Base-by-base conservation (phyloP, 1,139 yeast species). In the Candida tetrigidarum region DNA sequence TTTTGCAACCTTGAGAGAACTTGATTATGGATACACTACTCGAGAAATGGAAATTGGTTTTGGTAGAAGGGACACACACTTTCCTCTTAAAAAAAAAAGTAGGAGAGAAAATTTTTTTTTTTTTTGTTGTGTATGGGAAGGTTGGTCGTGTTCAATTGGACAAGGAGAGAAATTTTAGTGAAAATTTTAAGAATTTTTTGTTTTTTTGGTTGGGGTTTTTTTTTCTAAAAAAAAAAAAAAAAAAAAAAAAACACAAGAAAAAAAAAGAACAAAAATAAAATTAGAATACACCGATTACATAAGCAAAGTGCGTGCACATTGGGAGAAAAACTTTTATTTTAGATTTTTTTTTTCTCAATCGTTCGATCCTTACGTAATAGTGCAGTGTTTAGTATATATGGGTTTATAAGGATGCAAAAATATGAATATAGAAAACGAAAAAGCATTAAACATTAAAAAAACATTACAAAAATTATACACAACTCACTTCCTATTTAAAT, bases 1-100 rank as follows among this genome's bases (percentile, higher is more conserved):
- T 47, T 47, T 47, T 47, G 50, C 50, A 47, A 47, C 50, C 47
- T 23, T 19, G 32, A 26, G 39, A 22, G 36, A 39, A 29, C 29
- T 37, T 35, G 42, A 29, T 39, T 29, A 27, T 14, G 34, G 41
- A 32, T 44, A 41, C 50, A 44, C 48, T 47, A 47, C 48, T 47
- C 37, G 36, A 22, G 27, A 34, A 19, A 26, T 27, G 20, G 36
- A 26, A 37, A 16, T 20, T 32, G 28, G 44, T 39, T 36, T 47
- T 47, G 47, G 47, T 39, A 42, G 29, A 16, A 43, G 44, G n/a
- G 43, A 42, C 50, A 46, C 50, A 44, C 47, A 40, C 41, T 19
- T n/a, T 19, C 36, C 18, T 16, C 18, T 3, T 15, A 19, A 7
- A 18, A 37, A 30, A 25, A 36, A 15, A 36, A 26, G 25, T 11